Evolutionary conservation across 345 rosid species (phyloP).

Genomic region (Dipteronia sinensis): DNA sequence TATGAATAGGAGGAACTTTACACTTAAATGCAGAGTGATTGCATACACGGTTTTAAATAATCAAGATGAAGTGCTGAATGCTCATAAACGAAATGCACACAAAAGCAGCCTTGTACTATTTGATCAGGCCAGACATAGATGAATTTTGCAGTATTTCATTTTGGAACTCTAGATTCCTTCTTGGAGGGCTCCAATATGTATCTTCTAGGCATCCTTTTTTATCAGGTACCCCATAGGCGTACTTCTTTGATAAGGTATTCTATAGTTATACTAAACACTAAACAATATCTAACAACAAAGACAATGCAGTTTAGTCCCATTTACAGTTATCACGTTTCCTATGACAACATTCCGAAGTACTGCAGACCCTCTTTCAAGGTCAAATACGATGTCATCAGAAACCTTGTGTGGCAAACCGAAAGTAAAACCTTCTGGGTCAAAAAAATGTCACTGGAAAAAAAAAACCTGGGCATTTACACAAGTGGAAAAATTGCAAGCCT

Average conservation of each 20-base stretch:
- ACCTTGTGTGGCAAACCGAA: too few species aligned
- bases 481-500: not conserved
- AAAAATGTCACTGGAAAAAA: not conserved
- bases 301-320: not conserved
- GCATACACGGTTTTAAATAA: not conserved
- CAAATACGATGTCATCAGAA: too few species aligned
- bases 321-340: not conserved
- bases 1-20: not conserved
- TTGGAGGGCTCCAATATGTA: too few species aligned
- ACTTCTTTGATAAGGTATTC: too few species aligned
- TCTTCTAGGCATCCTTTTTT: too few species aligned
- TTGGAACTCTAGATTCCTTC: not conserved
- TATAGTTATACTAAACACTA: not conserved
- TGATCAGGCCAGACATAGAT: not conserved
- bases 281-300: not conserved
- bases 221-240: too few species aligned
- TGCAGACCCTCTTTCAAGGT: too few species aligned
- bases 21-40: not conserved
- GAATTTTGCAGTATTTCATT: not conserved
- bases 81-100: not conserved
- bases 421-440: too few species aligned
- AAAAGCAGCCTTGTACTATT: not conserved
- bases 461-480: not conserved
- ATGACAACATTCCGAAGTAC: not conserved
- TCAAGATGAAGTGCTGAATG: not conserved